phyloP scores from a whole-genome alignment of 2,329 filamentous ascomycete genomes.

The Fonsecaea monophora region DNA sequence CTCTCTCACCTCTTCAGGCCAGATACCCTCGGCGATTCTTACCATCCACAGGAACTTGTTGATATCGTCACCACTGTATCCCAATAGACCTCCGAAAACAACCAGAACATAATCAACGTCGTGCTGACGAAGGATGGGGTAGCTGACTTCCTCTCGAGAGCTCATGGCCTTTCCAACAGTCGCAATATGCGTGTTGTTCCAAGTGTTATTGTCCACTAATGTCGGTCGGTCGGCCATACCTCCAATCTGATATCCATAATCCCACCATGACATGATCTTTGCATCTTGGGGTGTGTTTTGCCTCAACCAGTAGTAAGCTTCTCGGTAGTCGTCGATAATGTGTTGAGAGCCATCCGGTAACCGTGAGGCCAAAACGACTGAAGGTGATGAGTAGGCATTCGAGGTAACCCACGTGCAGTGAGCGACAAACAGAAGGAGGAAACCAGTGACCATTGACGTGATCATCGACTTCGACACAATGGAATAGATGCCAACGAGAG shows the following conservation, averaged over 20 bases:
- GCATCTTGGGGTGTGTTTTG: conserved; percentile 95
- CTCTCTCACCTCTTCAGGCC: conserved; percentile 99
- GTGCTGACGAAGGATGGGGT: conserved; percentile 97
- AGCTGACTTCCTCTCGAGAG: conserved; percentile 95
- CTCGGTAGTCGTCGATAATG: conserved; percentile 98
- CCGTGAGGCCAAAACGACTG: conserved; percentile 89
- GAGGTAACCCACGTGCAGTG: conserved; percentile 99
- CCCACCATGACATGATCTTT: conserved; percentile 99
- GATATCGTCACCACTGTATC: conserved; percentile 98
- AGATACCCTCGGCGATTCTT: conserved; percentile 97
- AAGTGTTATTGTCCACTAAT: conserved; percentile 98
- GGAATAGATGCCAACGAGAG: conserved; percentile 83
- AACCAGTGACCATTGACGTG: conserved; percentile 73
- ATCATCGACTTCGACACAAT: conserved; percentile 80
- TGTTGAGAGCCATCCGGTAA: conserved; percentile 94
- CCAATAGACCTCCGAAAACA: conserved; percentile 92
- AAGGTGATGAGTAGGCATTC: conserved; percentile 97
- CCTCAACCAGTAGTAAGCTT: conserved; percentile 98
- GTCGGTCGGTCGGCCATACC: conserved; percentile 98
- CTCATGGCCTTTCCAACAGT: conserved; percentile 99
- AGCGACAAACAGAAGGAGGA: conserved; percentile 89
- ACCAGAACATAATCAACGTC: conserved; percentile 99
- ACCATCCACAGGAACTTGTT: conserved; percentile 99
- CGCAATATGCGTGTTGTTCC: conserved; percentile 99
- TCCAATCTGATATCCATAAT: conserved; percentile 99